Conservation (phyloP, 2,329 filamentous ascomycete species). For the Pseudogymnoascus sp. region DNA sequence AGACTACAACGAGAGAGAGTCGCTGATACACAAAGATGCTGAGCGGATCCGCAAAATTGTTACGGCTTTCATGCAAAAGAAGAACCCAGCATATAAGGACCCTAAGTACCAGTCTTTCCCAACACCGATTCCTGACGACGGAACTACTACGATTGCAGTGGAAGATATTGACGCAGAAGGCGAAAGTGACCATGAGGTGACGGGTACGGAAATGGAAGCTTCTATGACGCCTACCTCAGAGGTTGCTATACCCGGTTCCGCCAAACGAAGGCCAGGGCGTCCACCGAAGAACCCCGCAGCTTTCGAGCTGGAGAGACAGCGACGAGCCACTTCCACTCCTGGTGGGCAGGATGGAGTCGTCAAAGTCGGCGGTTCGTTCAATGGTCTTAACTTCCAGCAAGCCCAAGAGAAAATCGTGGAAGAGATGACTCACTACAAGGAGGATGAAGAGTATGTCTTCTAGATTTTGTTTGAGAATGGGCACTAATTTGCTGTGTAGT, state of each 20-base stretch:
- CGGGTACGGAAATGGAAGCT: slow-evolving; percentile 19
- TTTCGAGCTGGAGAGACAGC: slow-evolving; percentile 27
- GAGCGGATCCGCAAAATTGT: slow-evolving; percentile 80
- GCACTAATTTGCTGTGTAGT: slow-evolving; percentile 32
- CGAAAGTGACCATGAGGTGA: slow-evolving; percentile 26
- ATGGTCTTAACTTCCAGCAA: slow-evolving; percentile 70
- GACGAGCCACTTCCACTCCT: slow-evolving; percentile 32
- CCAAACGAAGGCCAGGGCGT: slow-evolving; percentile 21
- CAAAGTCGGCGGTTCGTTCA: slow-evolving; percentile 54
- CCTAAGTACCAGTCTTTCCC: slow-evolving; percentile 61
- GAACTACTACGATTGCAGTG: slow-evolving; percentile 24
- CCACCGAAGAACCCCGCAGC: slow-evolving; percentile 23
- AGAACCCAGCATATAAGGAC: slow-evolving; percentile 74
- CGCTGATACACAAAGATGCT: slow-evolving; percentile 71
- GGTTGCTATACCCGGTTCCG: slow-evolving; percentile 2
- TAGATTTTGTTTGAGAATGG: neutral
- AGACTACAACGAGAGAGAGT: slow-evolving; percentile 69
- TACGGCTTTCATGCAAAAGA: slow-evolving; percentile 80
- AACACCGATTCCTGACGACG: slow-evolving; percentile 61
- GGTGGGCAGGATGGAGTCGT: slow-evolving; percentile 36
- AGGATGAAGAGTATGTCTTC: slow-evolving; percentile 54
- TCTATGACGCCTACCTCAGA: neutral
- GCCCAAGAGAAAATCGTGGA: slow-evolving; percentile 80
- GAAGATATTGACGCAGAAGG: slow-evolving; percentile 29
- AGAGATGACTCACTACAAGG: slow-evolving; percentile 59